Percentiles rank a stretch among this genome's conserved stretches.
phyloP scores from a whole-genome alignment of 176 grass and related monocot genomes.

The Oryza nivara region DNA sequence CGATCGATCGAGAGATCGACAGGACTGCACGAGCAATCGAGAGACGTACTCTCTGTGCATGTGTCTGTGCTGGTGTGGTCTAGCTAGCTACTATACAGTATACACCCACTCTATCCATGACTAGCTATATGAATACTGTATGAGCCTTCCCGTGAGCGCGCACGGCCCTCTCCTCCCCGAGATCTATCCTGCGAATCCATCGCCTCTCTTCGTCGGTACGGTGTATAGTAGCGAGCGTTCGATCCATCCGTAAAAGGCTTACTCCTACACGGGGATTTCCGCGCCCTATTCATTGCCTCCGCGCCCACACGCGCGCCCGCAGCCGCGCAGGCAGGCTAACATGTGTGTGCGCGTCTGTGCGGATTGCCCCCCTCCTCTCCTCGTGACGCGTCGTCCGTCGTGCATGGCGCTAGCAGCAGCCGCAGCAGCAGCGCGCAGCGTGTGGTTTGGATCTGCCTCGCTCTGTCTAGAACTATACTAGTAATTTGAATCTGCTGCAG shows the following conservation, averaged over 20 bases:
- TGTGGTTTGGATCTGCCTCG: background rate
- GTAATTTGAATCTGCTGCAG: background rate
- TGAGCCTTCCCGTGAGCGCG: background rate
- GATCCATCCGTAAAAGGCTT: slow-evolving; percentile 22
- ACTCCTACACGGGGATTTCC: slow-evolving; percentile 41
- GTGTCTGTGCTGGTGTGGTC: background rate
- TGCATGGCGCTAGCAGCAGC: slow-evolving; percentile 6
- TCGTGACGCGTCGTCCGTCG: background rate
- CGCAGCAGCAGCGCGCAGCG: background rate
- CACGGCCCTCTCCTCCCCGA: background rate
- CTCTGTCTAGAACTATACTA: no score
- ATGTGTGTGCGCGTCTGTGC: no score
- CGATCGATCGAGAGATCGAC: no score
- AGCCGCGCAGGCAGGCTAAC: no score
- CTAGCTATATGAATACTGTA: no score
- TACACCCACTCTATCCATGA: background rate
- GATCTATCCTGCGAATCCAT: background rate
- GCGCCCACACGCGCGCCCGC: background rate
- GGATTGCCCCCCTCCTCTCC: no score
- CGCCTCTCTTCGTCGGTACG: background rate
- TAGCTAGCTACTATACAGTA: no score
- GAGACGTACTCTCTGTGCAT: background rate
- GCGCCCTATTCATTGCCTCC: slow-evolving; percentile 36
- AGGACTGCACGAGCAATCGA: no score
- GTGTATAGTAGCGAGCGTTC: background rate